Evolutionary conservation across 768 basidiomycete genomes (phyloP), one percentile per base, ranked within the genome.

Genomic region (Tricholoma sp.): DNA sequence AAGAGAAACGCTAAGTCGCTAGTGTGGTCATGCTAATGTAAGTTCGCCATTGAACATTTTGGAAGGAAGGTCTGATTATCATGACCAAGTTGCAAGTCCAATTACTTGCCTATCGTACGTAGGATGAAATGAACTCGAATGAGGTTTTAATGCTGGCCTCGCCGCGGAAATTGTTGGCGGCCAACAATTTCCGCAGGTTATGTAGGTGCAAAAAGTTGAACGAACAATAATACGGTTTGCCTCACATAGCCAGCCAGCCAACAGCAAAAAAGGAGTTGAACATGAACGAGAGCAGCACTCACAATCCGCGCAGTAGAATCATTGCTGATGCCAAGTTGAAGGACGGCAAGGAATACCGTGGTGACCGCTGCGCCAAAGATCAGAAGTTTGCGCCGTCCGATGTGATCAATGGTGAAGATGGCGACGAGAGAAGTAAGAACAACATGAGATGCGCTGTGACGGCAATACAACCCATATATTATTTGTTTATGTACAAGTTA

Each of bases 301-400:
- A 78, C 73, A 45, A 82, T 71, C 54, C 82, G 80, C 3, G 80
- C 71, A 0, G 74, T 79, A 9, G 69, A 67, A 31, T 74, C 80
- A 52, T 77, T 72, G 52, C 82, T 69, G 54, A 77, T 79, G n/a
- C 82, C 83, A 19, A 83, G 71, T n/a, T n/a, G n/a, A n/a, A n/a
- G n/a, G 21, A 84, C 72, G 0, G 83, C 83, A 11, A 85, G 78
- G 29, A 86, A 69, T 2, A 83, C 68, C 84, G 86, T 86, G 4
- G 82, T 82, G 37, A 77, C 88, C 52, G 78, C 67, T 8, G 88
- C 83, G 47, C 89, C 85, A 61, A 83, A 83, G 61, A 91, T 73
- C 75, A 91, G 86, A 39, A 91, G 74, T 57, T 80, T 81, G 54
- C 89, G 81, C 57, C 89, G 82, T 52, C 89, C 89, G 61, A 88